phyloP scores from a whole-genome alignment of 345 rosid species.

The Brassica cretica region DNA sequence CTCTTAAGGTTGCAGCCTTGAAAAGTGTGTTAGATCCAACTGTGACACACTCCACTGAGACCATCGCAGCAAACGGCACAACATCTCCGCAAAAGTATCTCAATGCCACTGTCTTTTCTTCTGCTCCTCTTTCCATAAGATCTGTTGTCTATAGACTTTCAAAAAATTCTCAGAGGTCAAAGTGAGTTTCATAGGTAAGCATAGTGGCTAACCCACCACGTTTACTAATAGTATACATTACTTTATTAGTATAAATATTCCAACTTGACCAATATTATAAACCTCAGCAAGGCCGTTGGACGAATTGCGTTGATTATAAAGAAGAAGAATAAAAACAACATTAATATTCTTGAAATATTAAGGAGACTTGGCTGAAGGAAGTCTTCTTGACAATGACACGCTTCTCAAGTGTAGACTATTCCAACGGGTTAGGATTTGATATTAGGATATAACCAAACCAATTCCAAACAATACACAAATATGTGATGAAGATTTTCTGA shows the following conservation, averaged over 20 bases:
- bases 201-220: not conserved
- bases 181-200: not conserved
- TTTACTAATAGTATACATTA: not conserved
- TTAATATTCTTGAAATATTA: slow-evolving; percentile 21
- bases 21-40: slow-evolving; percentile 42
- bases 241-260: not conserved
- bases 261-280: not conserved
- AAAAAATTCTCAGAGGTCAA: not conserved
- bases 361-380: slow-evolving; percentile 27
- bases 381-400: slow-evolving; percentile 17
- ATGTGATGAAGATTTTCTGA: not conserved
- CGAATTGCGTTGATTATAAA: not conserved
- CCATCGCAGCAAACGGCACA: slow-evolving; percentile 42
- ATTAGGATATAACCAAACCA: not conserved
- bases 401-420: not conserved
- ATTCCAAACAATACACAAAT: not conserved
- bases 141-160: not conserved
- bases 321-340: not conserved
- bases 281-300: not conserved
- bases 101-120: slow-evolving; percentile 15
- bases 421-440: not conserved
- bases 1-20: slow-evolving; percentile 46
- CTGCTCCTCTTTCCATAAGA: not conserved
- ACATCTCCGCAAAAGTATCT: slow-evolving; percentile 30
- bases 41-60: slow-evolving; percentile 25